Evolutionary conservation across 164 flowering plant genomes (phyloP).

Genomic region (Piper longum): DNA sequence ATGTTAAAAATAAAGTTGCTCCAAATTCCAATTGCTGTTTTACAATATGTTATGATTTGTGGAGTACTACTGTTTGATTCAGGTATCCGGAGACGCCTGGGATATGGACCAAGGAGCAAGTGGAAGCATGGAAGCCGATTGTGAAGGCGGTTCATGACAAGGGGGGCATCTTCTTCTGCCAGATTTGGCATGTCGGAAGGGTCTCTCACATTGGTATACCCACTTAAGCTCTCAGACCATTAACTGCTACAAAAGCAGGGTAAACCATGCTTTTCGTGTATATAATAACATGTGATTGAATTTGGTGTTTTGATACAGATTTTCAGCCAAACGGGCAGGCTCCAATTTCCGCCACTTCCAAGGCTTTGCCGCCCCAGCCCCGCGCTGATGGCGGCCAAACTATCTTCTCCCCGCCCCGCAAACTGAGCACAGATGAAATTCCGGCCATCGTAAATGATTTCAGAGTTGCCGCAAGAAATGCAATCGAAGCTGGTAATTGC

Average conservation of each 20-base stretch:
- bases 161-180: constrained; percentile 20
- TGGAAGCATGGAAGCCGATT: constrained; percentile 25
- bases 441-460: constrained; percentile 25
- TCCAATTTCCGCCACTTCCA: constrained; percentile 20
- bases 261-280: too few relatives aligned
- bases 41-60: neutral
- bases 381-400: constrained; percentile 16
- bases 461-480: constrained; percentile 26
- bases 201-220: constrained; percentile 13
- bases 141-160: constrained; percentile 25
- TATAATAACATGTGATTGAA: too few relatives aligned
- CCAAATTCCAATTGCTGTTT: neutral
- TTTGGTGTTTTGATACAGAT: neutral
- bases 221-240: neutral
- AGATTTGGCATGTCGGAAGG: constrained; percentile 23
- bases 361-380: constrained; percentile 10
- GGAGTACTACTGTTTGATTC: neutral
- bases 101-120: constrained; percentile 22
- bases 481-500: constrained; percentile 23
- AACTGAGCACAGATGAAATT: constrained; percentile 22
- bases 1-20: neutral
- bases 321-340: constrained; percentile 45
- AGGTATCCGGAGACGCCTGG: constrained; percentile 20
- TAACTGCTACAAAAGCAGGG: too few relatives aligned
- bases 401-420: constrained; percentile 17